Conservation (phyloP, 2,329 filamentous ascomycete genomes). For the Ophiosphaerella herpotricha region DNA sequence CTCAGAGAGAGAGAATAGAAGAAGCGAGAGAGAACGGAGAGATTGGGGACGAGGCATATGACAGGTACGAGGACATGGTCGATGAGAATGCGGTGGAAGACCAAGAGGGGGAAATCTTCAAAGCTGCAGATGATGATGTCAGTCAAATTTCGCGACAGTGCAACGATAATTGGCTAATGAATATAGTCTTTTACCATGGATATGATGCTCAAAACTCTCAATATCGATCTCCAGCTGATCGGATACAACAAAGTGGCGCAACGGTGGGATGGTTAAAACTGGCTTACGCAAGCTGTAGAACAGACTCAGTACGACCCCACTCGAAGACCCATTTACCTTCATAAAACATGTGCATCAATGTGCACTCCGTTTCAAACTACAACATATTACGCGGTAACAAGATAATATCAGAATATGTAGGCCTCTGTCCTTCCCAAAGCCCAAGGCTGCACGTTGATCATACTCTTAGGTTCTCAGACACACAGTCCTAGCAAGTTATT, state of each 20-base stretch:
- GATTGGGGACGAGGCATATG: constrained; percentile 54
- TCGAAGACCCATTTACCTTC: not conserved
- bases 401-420: not conserved
- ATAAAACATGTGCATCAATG: not conserved
- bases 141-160: constrained; percentile 40
- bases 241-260: constrained; percentile 64
- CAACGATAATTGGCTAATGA: constrained; percentile 8
- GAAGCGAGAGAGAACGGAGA: constrained; percentile 43
- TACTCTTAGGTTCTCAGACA: not conserved
- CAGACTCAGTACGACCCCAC: not conserved
- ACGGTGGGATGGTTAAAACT: constrained; percentile 60
- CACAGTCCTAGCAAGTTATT: no score
- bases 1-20: constrained; percentile 51
- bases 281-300: not conserved
- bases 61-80: constrained; percentile 48
- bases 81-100: constrained; percentile 49
- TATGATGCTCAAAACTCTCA: constrained; percentile 69
- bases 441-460: not conserved
- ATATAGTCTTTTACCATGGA: constrained; percentile 67
- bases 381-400: not conserved
- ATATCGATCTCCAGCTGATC: constrained; percentile 66
- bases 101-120: constrained; percentile 44
- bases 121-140: constrained; percentile 46
- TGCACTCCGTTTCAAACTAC: no score
- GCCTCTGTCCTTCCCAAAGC: not conserved